Percentiles rank a stretch among this genome's conserved stretches.
These are phyloP conservation scores for Lipomyces mesembrius DNA, from an alignment of 805 yeast species.

Conservation along the genomic window DNA sequence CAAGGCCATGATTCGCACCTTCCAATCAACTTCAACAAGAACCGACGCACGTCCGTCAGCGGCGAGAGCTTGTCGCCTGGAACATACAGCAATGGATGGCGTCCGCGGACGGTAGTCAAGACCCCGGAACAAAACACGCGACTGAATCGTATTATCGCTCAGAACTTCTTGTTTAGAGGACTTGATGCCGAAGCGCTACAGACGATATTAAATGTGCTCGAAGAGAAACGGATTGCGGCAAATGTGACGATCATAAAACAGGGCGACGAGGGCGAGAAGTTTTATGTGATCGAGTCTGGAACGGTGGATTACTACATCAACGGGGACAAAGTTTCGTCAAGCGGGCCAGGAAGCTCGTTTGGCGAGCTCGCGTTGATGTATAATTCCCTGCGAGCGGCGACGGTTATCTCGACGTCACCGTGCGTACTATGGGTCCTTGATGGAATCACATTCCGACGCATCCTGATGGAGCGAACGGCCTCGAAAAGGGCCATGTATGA, in stretches of 20 bases:
- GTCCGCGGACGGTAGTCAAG: slow-evolving; percentile 38
- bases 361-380: slow-evolving; percentile 98
- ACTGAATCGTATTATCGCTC: slow-evolving; percentile 70
- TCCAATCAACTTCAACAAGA: slow-evolving; percentile 34
- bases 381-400: slow-evolving; percentile 96
- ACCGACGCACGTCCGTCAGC: slow-evolving; percentile 38
- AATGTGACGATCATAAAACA: slow-evolving; percentile 67
- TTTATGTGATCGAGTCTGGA: slow-evolving; percentile 85
- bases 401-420: slow-evolving; percentile 68
- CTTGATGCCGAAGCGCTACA: slow-evolving; percentile 77
- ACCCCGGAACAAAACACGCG: slow-evolving; percentile 62
- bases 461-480: slow-evolving; percentile 85
- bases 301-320: slow-evolving; percentile 79
- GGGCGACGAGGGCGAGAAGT: slow-evolving; percentile 94
- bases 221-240: slow-evolving; percentile 61
- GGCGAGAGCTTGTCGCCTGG: slow-evolving; percentile 36
- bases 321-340: slow-evolving; percentile 67
- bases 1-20: slow-evolving; percentile 10
- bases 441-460: slow-evolving; percentile 88
- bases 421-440: slow-evolving; percentile 90
- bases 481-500: slow-evolving; percentile 91
- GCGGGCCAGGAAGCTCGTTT: slow-evolving; percentile 88
- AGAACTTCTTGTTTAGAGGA: slow-evolving; percentile 82
- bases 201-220: slow-evolving; percentile 82
- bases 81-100: slow-evolving; percentile 46